These are phyloP conservation scores for Neonectria hederae DNA, from an alignment of 2,329 filamentous ascomycete species.

Conservation along the genomic window DNA sequence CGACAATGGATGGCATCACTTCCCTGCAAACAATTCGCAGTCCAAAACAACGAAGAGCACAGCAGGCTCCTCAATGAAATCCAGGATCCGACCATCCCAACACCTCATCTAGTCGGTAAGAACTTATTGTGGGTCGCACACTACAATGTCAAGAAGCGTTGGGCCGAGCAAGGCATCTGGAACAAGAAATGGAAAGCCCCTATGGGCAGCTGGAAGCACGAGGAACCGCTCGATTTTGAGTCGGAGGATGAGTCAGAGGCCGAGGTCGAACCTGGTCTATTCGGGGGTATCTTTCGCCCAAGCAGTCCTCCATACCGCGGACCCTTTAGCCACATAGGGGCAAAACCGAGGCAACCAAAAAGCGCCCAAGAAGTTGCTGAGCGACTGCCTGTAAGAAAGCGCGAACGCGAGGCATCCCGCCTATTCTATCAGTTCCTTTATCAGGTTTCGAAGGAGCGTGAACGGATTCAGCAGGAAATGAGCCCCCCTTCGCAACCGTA, in stretches of 20 bases:
- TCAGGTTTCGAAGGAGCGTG: neutral
- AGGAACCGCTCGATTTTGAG: neutral
- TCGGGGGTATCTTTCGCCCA: no score
- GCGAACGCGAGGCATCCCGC: neutral
- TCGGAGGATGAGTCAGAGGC: no score
- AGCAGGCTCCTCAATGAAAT: neutral
- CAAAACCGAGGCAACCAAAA: neutral
- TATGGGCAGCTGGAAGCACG: constrained; percentile 12
- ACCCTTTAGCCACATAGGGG: neutral
- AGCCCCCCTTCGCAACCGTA: no score
- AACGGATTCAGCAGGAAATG: neutral
- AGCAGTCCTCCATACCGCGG: no score
- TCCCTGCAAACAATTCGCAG: no score
- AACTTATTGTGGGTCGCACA: neutral
- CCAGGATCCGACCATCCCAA: neutral
- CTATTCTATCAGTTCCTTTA: constrained; percentile 3
- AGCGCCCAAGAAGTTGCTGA: no score
- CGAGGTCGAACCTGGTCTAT: no score
- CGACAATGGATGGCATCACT: neutral
- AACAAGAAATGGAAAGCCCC: neutral
- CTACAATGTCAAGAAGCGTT: neutral
- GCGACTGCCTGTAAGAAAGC: constrained; percentile 27
- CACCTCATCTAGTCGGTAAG: neutral
- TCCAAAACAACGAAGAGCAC: neutral
- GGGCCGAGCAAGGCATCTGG: constrained; percentile 12